Evolutionary conservation across 1,139 yeast genomes (phyloP).

Genomic region (Sugiyamaella grinbergsii): DNA sequence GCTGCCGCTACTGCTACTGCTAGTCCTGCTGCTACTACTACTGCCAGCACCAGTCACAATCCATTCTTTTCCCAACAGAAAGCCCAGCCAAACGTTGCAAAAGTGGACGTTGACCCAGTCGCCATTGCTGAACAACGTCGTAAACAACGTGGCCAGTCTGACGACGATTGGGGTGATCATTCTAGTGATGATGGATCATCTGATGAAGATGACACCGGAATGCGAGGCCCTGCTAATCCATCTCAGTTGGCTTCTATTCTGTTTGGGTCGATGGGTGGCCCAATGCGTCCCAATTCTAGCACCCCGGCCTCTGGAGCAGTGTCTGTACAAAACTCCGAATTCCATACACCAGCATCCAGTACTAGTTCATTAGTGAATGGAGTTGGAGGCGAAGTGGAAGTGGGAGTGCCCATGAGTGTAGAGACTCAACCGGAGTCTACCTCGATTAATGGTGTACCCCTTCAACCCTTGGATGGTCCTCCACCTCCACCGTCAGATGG

Average conservation of each 20-base stretch:
- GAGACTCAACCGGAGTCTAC: neutral
- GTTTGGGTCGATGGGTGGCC: slow-evolving; percentile 59
- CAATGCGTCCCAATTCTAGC: slow-evolving; percentile 33
- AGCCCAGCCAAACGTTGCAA: slow-evolving; percentile 25
- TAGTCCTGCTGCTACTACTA: slow-evolving; percentile 22
- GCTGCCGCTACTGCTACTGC: slow-evolving; percentile 25
- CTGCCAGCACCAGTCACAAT: slow-evolving; percentile 35
- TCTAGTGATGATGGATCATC: slow-evolving; percentile 50
- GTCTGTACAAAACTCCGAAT: slow-evolving; percentile 15
- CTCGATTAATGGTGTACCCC: too few species aligned
- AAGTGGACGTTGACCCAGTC: slow-evolving; percentile 47
- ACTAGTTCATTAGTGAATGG: slow-evolving; percentile 22
- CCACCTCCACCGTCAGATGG: slow-evolving; percentile 29
- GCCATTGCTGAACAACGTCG: slow-evolving; percentile 59
- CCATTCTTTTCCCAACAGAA: slow-evolving; percentile 46
- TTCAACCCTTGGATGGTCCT: slow-evolving; percentile 10
- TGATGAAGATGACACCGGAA: slow-evolving; percentile 50
- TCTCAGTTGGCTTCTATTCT: slow-evolving; percentile 63
- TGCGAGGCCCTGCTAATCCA: slow-evolving; percentile 51
- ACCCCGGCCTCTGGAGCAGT: slow-evolving; percentile 25
- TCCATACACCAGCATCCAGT: slow-evolving; percentile 24
- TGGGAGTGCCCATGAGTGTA: slow-evolving; percentile 16
- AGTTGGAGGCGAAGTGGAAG: slow-evolving; percentile 5
- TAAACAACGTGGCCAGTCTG: slow-evolving; percentile 54
- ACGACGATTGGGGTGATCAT: slow-evolving; percentile 54